A percentile compares a stretch with the other conserved stretches of the same genome.
Conservation (phyloP, 73 alveolate genomes). For the Paramecium octaurelia region DNA sequence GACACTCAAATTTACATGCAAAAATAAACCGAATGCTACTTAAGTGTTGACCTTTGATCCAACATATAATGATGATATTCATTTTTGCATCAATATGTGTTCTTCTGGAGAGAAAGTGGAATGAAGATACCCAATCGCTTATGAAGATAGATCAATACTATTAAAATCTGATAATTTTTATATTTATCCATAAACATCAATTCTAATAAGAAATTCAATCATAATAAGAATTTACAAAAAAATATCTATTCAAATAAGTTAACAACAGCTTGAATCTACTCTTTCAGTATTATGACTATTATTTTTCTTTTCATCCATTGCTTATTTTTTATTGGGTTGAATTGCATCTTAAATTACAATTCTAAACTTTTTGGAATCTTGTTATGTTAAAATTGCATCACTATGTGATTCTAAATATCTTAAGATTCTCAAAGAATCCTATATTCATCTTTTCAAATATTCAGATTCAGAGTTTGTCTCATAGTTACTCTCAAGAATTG, state of each 20-base stretch:
- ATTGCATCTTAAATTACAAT: not conserved
- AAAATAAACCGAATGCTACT: slow-evolving; percentile 32
- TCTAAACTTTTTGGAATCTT: not conserved
- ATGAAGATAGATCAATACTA: no score
- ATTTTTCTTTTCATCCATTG: not conserved
- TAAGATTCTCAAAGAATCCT: not conserved
- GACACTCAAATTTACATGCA: not conserved
- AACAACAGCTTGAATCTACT: no score
- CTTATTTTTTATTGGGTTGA: not conserved
- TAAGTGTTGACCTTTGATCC: not conserved
- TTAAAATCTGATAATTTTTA: no score
- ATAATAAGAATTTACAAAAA: no score
- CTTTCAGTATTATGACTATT: no score
- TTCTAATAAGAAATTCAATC: no score
- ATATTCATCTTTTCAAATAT: not conserved
- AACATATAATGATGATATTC: slow-evolving; percentile 50
- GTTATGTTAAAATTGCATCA: not conserved
- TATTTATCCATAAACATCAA: no score
- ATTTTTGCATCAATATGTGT: slow-evolving; percentile 55
- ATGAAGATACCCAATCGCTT: no score
- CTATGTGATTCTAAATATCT: not conserved
- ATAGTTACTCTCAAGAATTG: not conserved
- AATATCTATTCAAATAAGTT: no score
- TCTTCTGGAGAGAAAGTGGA: slow-evolving; percentile 51
- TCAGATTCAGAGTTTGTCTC: not conserved